phyloP scores from a whole-genome alignment of 768 basidiomycete genomes.

The Nevesoporus exiguus region DNA sequence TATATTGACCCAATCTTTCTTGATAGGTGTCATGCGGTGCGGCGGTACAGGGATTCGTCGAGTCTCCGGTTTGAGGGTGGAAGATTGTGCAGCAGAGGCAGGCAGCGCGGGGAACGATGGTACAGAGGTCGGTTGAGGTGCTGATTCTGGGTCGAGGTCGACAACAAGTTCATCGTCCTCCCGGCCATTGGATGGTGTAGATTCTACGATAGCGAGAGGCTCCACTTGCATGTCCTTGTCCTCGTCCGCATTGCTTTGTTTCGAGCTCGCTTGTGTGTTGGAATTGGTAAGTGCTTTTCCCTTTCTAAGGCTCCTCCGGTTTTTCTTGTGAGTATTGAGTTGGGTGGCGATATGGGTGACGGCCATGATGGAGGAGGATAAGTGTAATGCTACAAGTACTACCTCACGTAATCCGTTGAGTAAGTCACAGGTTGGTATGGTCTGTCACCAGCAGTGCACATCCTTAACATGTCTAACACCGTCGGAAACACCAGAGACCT shows the following conservation, averaged over 20 bases:
- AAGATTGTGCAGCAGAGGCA: slow-evolving; percentile 50
- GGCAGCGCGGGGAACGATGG: slow-evolving; percentile 71
- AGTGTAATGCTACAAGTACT: neutral
- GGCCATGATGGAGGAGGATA: slow-evolving; percentile 34
- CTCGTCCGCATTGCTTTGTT: slow-evolving; percentile 12
- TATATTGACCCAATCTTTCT: slow-evolving; percentile 94
- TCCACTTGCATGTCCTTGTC: slow-evolving; percentile 34
- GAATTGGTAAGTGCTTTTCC: slow-evolving; percentile 26
- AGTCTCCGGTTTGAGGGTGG: slow-evolving; percentile 71
- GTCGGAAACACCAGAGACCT: slow-evolving; percentile 24
- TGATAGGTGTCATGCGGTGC: slow-evolving; percentile 95
- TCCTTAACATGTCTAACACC: slow-evolving; percentile 19
- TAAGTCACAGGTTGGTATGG: neutral
- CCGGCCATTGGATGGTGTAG: slow-evolving; percentile 1
- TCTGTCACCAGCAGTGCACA: too few species aligned
- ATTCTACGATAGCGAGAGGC: slow-evolving; percentile 6
- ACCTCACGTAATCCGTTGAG: slow-evolving; percentile 20
- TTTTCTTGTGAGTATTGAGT: slow-evolving; percentile 39
- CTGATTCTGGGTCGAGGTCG: slow-evolving; percentile 45
- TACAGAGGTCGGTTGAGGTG: slow-evolving; percentile 46
- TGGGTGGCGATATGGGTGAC: slow-evolving; percentile 37
- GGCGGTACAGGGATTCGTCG: slow-evolving; percentile 90
- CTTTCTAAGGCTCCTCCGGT: slow-evolving; percentile 42
- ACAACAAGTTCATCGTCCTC: slow-evolving; percentile 63
- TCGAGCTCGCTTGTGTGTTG: slow-evolving; percentile 8